These are phyloP conservation scores for Tillandsia fasciculata DNA, from an alignment of 176 grass and related monocot genomes.

Conservation along the genomic window DNA sequence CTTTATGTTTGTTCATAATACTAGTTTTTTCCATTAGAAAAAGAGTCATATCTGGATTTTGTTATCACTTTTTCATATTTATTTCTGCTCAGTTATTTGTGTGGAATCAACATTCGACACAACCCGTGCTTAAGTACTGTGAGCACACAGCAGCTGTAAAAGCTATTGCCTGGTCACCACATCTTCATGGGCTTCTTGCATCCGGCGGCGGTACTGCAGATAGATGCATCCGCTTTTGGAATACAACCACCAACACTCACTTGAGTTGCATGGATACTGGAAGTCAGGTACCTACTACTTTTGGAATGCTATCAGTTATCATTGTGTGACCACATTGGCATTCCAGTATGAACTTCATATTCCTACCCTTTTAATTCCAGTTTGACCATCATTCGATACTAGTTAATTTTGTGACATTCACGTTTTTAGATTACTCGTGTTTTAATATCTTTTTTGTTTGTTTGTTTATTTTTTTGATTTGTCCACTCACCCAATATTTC, in stretches of 20 bases:
- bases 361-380: no score
- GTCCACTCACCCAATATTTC: no score
- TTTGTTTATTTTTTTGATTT: no score
- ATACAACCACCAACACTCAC: conserved; percentile 74
- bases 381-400: no score
- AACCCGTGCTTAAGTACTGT: conserved; percentile 77
- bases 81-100: conserved; percentile 66
- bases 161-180: conserved; percentile 98
- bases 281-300: conserved; percentile 63
- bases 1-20: neutral
- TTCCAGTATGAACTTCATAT: no score
- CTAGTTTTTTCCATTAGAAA: neutral
- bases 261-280: conserved; percentile 86
- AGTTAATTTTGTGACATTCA: no score
- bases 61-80: neutral
- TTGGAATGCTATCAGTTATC: no score
- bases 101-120: conserved; percentile 88
- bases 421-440: no score
- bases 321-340: no score
- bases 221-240: conserved; percentile 98
- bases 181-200: conserved; percentile 88
- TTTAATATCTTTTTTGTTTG: no score
- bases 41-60: neutral
- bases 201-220: conserved; percentile 98
- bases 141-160: conserved; percentile 99